Percentiles rank a stretch among this genome's conserved stretches.
phyloP scores from a whole-genome alignment of 805 yeast species.

The Zygosaccharomyces rouxii region DNA sequence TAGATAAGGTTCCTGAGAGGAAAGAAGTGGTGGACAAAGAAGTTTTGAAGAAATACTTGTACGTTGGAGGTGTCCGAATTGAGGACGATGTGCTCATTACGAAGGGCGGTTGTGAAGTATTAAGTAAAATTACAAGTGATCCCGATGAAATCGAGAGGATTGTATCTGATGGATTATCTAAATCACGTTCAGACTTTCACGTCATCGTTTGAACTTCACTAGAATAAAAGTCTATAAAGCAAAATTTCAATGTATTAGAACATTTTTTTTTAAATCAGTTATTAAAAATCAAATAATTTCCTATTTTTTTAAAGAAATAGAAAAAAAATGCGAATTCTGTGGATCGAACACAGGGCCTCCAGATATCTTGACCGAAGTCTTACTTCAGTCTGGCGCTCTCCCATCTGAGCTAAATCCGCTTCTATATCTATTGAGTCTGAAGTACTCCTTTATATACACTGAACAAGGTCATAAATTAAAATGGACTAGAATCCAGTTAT shows the following conservation, averaged over 20 bases:
- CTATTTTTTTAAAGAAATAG: background rate
- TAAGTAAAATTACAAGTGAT: conserved; percentile 81
- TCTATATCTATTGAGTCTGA: too few relatives aligned
- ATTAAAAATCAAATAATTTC: background rate
- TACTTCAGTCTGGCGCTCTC: conserved; percentile 44
- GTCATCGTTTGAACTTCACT: conserved; percentile 34
- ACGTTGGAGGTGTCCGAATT: conserved; percentile 94
- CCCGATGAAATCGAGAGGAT: conserved; percentile 76
- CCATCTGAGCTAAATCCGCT: conserved; percentile 44
- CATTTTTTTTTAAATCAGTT: background rate
- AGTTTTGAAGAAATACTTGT: conserved; percentile 71
- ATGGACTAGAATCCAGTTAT: too few relatives aligned
- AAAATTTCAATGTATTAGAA: background rate
- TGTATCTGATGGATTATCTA: conserved; percentile 63
- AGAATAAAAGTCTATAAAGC: background rate
- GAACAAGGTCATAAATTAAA: background rate
- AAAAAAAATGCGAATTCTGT: conserved; percentile 50
- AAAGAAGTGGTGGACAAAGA: conserved; percentile 57
- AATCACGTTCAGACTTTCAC: conserved; percentile 64
- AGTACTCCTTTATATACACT: too few relatives aligned
- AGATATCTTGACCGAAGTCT: conserved; percentile 31
- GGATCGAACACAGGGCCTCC: conserved; percentile 83
- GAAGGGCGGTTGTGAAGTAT: conserved; percentile 67
- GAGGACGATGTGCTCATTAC: conserved; percentile 90
- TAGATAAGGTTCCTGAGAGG: conserved; percentile 44